Evolutionary conservation across 2,329 filamentous ascomycete species (phyloP).

Genomic region (Ophioceras dolichostomum): DNA sequence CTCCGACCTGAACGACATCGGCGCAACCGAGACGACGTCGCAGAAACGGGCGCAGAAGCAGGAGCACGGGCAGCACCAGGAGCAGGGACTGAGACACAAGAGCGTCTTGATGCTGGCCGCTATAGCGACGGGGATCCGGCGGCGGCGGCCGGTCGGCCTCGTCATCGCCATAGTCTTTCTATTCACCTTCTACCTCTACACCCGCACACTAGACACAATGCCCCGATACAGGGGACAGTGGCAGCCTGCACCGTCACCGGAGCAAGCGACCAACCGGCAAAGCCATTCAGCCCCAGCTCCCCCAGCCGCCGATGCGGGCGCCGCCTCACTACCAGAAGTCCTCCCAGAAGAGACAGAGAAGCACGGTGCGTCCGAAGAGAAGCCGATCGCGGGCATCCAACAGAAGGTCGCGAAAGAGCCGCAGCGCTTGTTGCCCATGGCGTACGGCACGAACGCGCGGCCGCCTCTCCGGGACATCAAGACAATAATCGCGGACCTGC

Average conservation of each 20-base stretch:
- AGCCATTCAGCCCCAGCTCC: too few relatives aligned
- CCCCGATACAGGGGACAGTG: not conserved
- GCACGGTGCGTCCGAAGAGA: not conserved
- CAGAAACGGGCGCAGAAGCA: too few relatives aligned
- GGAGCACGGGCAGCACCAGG: too few relatives aligned
- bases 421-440: slow-evolving; percentile 17
- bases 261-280: slow-evolving; percentile 2
- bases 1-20: too few relatives aligned
- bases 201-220: slow-evolving; percentile 8
- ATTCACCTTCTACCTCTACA: slow-evolving; percentile 19
- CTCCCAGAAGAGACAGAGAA: not conserved
- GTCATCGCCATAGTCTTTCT: slow-evolving; percentile 19
- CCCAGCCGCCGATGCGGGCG: too few relatives aligned
- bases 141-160: slow-evolving; percentile 18
- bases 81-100: too few relatives aligned
- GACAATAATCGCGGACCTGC: slow-evolving; percentile 16
- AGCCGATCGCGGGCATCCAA: not conserved
- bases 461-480: slow-evolving; percentile 21
- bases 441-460: slow-evolving; percentile 25
- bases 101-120: slow-evolving; percentile 2
- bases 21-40: too few relatives aligned
- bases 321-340: not conserved
- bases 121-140: slow-evolving; percentile 6
- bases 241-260: slow-evolving; percentile 2
- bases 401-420: not conserved